Conservation (phyloP, 257 asterid genomes). For the Paulownia fortunei region DNA sequence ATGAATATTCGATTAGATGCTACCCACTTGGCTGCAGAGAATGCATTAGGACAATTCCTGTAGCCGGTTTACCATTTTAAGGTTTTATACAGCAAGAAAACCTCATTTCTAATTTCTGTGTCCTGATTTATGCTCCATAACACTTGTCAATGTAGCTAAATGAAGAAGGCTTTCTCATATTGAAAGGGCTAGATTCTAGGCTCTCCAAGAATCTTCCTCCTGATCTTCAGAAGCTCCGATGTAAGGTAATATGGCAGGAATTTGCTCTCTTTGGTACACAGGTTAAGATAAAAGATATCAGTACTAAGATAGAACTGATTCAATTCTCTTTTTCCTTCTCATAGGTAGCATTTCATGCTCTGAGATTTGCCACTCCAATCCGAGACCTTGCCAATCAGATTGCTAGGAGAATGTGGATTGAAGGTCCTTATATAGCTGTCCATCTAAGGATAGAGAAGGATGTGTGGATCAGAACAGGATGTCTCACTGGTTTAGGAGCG, state of each 20-base stretch:
- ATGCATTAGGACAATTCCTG: neutral
- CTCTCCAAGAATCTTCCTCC: slow-evolving; percentile 69
- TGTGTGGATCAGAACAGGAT: slow-evolving; percentile 70
- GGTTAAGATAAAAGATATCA: neutral
- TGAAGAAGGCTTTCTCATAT: slow-evolving; percentile 62
- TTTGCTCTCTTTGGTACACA: neutral
- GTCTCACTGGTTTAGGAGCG: slow-evolving; percentile 55
- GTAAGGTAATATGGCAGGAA: slow-evolving; percentile 43
- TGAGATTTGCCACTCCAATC: slow-evolving; percentile 60
- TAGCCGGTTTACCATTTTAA: neutral
- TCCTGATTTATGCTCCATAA: neutral
- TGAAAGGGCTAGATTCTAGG: slow-evolving; percentile 68
- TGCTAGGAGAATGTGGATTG: slow-evolving; percentile 74
- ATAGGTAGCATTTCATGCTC: slow-evolving; percentile 71
- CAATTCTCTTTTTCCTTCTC: neutral
- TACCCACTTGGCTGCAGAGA: neutral
- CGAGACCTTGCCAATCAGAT: slow-evolving; percentile 54
- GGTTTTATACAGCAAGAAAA: too few relatives aligned
- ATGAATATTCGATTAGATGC: neutral
- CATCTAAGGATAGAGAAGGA: slow-evolving; percentile 72
- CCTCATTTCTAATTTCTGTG: neutral
- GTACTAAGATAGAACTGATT: neutral
- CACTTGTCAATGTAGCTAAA: slow-evolving; percentile 43
- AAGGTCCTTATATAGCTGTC: slow-evolving; percentile 63
- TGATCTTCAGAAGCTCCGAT: slow-evolving; percentile 72